phyloP scores from a whole-genome alignment of 2,329 filamentous ascomycete genomes.

The Beauveria sp. region DNA sequence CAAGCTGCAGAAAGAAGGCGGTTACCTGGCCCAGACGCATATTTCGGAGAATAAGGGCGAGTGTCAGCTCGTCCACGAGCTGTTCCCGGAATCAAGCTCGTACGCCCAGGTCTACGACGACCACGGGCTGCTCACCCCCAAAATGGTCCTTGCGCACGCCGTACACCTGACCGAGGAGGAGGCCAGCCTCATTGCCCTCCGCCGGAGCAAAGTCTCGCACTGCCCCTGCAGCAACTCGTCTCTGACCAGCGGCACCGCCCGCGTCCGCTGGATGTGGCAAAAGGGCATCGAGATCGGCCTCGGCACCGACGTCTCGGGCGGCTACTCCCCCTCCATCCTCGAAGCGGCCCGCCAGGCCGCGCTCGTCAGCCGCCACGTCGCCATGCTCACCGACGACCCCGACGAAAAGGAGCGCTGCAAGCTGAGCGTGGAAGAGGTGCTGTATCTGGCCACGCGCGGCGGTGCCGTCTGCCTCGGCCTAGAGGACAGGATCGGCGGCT shows the following conservation, averaged over 20 bases:
- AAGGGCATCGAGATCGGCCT: conserved; percentile 72
- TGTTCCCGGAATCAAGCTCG: conserved; percentile 57
- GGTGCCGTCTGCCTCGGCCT: conserved; percentile 77
- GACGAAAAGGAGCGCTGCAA: conserved; percentile 45
- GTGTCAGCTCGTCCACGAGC: conserved; percentile 56
- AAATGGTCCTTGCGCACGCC: conserved; percentile 79
- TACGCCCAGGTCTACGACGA: conserved; percentile 79
- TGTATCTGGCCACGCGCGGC: conserved; percentile 82
- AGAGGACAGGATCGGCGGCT: conserved; percentile 63
- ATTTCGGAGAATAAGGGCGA: conserved; percentile 77
- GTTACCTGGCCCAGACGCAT: conserved; percentile 77
- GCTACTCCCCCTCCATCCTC: conserved; percentile 73
- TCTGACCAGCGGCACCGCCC: conserved; percentile 70
- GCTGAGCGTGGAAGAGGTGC: conserved; percentile 73
- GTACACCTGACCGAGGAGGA: conserved; percentile 68
- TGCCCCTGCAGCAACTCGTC: conserved; percentile 83
- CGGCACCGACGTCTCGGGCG: conserved; percentile 86
- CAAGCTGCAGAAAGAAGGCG: conserved; percentile 51
- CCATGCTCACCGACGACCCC: conserved; percentile 24
- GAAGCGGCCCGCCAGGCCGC: conserved; percentile 76
- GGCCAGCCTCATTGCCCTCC: conserved; percentile 50
- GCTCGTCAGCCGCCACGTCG: conserved; percentile 66
- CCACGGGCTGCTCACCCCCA: conserved; percentile 57
- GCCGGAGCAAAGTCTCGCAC: conserved; percentile 65
- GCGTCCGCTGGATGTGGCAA: conserved; percentile 66